phyloP scores from a whole-genome alignment of 1,284 basidiomycete species.

The Leccinum laetum region DNA sequence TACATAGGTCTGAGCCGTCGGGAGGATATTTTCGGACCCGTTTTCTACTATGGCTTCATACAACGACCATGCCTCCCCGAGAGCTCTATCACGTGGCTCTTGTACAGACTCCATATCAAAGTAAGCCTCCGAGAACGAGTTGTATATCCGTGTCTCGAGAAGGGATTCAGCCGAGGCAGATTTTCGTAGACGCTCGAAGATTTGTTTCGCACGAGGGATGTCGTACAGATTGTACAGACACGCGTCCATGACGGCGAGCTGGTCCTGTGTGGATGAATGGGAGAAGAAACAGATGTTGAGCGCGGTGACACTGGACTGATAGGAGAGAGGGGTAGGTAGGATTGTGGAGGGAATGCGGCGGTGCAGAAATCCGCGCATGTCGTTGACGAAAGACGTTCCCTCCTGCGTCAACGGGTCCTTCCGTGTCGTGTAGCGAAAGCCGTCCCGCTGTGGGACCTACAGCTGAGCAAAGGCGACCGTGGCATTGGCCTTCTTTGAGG shows the following conservation, averaged over 20 bases:
- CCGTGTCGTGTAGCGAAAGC: conserved; percentile 36
- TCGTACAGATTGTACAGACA: conserved; percentile 75
- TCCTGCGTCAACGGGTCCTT: conserved; percentile 22
- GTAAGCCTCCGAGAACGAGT: no score
- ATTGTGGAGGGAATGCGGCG: conserved; percentile 52
- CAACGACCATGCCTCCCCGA: no score
- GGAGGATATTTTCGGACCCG: no score
- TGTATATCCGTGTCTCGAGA: no score
- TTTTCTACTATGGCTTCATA: no score
- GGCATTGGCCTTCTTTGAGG: conserved; percentile 54
- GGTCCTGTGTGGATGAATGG: conserved; percentile 64
- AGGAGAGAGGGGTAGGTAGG: conserved; percentile 62
- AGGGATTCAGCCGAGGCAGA: no score
- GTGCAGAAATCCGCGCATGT: conserved; percentile 50
- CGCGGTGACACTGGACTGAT: conserved; percentile 35
- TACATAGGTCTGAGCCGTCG: no score
- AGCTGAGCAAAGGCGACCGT: conserved; percentile 45
- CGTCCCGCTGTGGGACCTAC: conserved; percentile 37
- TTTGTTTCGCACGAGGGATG: conserved; percentile 64
- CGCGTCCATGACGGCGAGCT: conserved; percentile 74
- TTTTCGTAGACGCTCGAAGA: conserved; percentile 62
- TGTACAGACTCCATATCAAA: no score
- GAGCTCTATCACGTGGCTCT: no score
- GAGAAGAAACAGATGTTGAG: conserved; percentile 60
- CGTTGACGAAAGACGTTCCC: conserved; percentile 23